These are phyloP conservation scores for Botrytis sinoallii DNA, from an alignment of 2,329 filamentous ascomycete genomes.

Conservation along the genomic window DNA sequence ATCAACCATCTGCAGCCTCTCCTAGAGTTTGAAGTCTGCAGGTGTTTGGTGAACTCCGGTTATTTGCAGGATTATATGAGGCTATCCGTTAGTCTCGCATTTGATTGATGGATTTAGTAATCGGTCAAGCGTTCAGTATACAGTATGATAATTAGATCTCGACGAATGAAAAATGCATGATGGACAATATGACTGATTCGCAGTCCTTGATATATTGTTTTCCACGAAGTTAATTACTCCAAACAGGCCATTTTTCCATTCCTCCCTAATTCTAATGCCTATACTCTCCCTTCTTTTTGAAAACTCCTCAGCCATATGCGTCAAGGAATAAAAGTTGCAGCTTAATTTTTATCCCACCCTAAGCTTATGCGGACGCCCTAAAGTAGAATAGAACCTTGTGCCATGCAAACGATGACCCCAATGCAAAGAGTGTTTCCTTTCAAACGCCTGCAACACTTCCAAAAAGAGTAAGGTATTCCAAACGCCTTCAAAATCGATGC, in stretches of 20 bases:
- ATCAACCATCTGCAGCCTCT: background rate
- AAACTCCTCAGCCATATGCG: background rate
- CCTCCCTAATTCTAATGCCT: background rate
- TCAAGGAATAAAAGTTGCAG: background rate
- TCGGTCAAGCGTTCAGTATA: slow-evolving; percentile 4
- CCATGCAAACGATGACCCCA: background rate
- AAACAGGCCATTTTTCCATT: background rate
- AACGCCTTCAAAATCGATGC: background rate
- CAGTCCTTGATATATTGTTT: background rate
- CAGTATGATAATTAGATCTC: background rate
- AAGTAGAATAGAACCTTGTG: background rate
- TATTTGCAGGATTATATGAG: background rate
- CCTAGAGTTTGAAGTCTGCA: slow-evolving; percentile 2
- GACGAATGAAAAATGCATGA: background rate
- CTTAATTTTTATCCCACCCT: background rate
- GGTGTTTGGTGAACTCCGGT: background rate
- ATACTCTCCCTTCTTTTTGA: background rate
- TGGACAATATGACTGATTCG: background rate
- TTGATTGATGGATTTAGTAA: background rate
- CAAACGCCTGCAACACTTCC: background rate
- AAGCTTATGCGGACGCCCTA: background rate
- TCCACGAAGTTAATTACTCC: background rate
- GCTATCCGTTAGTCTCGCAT: background rate
- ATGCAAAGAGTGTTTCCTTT: background rate
- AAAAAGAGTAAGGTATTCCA: slow-evolving; percentile 10